Evolutionary conservation across 2,329 filamentous ascomycete genomes (phyloP).

Genomic region (Sclerotinia spermophila): DNA sequence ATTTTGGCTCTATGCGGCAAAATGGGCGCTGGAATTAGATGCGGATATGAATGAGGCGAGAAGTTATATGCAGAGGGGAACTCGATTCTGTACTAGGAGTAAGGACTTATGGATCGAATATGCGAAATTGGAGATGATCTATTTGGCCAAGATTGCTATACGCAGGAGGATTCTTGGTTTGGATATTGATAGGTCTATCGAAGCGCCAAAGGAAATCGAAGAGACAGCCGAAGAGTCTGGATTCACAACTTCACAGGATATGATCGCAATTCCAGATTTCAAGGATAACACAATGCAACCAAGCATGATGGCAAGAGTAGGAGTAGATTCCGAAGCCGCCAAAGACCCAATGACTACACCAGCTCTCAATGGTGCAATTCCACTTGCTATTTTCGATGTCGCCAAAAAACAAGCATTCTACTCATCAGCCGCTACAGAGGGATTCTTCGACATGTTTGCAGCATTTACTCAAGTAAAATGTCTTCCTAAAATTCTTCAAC

Average conservation of each 20-base stretch:
- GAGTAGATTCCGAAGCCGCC: conserved; percentile 45
- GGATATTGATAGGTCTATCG: conserved; percentile 46
- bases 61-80: conserved; percentile 81
- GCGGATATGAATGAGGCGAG: conserved; percentile 85
- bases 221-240: conserved; percentile 42
- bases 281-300: conserved; percentile 43
- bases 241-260: conserved; percentile 43
- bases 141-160: conserved; percentile 75
- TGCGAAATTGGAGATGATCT: conserved; percentile 86
- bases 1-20: conserved; percentile 81
- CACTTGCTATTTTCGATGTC: conserved; percentile 85
- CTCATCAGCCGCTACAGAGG: conserved; percentile 60
- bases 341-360: conserved; percentile 56
- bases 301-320: conserved; percentile 48
- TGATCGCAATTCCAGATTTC: conserved; percentile 55
- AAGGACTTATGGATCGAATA: conserved; percentile 83
- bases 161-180: conserved; percentile 66
- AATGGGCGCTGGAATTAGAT: conserved; percentile 70
- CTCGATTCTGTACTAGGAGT: conserved; percentile 80
- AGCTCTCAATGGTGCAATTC: conserved; percentile 87
- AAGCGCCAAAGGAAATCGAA: conserved; percentile 45
- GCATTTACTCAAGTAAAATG: conserved; percentile 65
- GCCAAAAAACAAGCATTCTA: conserved; percentile 75
- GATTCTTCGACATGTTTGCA: conserved; percentile 78
- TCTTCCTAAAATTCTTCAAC: conserved; percentile 63